Evolutionary conservation across 495 filamentous ascomycete species (phyloP).

Genomic region (Lepidopterella palustris): DNA sequence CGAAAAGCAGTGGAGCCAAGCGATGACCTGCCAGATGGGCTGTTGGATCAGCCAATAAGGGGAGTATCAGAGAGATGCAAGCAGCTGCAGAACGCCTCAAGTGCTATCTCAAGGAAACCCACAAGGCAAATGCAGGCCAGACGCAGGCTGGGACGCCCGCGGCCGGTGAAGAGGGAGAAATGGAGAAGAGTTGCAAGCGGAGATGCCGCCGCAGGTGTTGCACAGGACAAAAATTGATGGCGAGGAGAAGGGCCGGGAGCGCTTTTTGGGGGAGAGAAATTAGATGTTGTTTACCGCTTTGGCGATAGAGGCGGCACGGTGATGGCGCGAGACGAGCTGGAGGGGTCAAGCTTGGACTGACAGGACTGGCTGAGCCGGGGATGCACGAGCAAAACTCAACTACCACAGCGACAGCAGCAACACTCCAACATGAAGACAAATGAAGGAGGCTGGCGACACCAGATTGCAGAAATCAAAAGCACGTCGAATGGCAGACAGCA

Average conservation of each 20-base stretch:
- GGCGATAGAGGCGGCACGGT: background rate
- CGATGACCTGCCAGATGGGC: background rate
- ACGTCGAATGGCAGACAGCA: background rate
- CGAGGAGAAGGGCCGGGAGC: background rate
- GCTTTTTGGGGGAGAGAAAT: background rate
- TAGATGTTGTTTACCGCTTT: background rate
- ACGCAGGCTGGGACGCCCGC: background rate
- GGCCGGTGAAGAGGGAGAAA: background rate
- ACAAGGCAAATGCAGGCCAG: constrained; percentile 1
- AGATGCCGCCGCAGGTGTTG: background rate
- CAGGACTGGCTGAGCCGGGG: background rate
- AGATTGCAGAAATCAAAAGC: background rate
- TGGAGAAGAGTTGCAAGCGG: background rate
- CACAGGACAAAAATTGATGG: background rate
- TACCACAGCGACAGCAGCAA: background rate
- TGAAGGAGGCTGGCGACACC: background rate
- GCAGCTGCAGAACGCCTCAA: constrained; percentile 2
- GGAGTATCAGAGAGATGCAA: background rate
- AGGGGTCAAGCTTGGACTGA: background rate
- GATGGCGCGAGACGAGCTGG: background rate
- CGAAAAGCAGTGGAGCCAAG: background rate
- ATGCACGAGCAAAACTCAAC: background rate
- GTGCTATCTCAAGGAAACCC: constrained; percentile 1
- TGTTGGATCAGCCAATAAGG: background rate
- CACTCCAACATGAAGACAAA: no score